These are phyloP conservation scores for Kwoniella sp. DNA, from an alignment of 768 basidiomycete genomes.

Conservation along the genomic window DNA sequence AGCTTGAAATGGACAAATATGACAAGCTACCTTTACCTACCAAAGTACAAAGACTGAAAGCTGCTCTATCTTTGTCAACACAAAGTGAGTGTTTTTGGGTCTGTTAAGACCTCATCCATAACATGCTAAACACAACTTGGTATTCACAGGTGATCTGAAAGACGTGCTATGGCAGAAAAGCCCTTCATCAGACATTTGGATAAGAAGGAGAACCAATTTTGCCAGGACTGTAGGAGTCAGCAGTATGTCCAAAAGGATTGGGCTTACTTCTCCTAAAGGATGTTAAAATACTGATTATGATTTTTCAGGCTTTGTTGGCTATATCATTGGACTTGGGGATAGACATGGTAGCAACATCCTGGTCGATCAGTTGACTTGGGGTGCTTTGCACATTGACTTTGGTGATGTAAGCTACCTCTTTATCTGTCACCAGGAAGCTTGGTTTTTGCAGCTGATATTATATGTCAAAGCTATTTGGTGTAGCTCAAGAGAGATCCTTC, in stretches of 20 bases:
- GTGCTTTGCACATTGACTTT: constrained; percentile 54
- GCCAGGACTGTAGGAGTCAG: constrained; percentile 50
- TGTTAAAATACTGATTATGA: background rate
- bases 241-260: constrained; percentile 22
- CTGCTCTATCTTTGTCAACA: constrained; percentile 47
- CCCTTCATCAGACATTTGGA: constrained; percentile 52
- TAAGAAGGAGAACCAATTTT: constrained; percentile 52
- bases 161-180: constrained; percentile 54
- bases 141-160: constrained; percentile 47
- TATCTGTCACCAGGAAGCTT: too few species aligned
- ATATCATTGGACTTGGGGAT: constrained; percentile 57
- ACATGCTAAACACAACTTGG: background rate
- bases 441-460: background rate
- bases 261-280: too few species aligned
- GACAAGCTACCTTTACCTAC: constrained; percentile 42
- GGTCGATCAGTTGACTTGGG: constrained; percentile 49
- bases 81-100: constrained; percentile 47
- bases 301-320: constrained; percentile 52
- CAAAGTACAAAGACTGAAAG: constrained; percentile 46
- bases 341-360: constrained; percentile 56
- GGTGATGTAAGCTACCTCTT: constrained; percentile 56
- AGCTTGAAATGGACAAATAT: constrained; percentile 46
- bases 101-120: too few species aligned
- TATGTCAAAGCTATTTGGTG: constrained; percentile 44
- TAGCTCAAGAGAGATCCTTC: constrained; percentile 52